These are phyloP conservation scores for Acacia melanoxylon DNA, from an alignment of 306 rosid species.

Conservation along the genomic window DNA sequence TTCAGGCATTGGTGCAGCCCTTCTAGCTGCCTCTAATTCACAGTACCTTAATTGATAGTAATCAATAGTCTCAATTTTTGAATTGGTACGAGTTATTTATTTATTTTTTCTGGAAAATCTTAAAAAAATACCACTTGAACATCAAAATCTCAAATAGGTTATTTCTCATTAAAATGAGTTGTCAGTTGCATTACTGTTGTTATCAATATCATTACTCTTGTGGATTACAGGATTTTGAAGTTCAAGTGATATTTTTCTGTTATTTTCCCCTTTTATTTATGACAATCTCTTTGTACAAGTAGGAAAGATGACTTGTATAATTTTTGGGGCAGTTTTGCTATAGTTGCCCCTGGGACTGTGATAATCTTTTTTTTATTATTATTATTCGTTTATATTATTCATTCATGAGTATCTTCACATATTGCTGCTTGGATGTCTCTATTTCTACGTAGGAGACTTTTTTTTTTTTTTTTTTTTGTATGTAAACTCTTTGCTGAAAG, in stretches of 20 bases:
- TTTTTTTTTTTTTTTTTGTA: not conserved
- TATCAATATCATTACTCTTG: too few species aligned
- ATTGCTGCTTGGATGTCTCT: not conserved
- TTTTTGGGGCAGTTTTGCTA: conserved; percentile 25
- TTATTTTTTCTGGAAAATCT: not conserved
- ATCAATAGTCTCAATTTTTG: conserved; percentile 26
- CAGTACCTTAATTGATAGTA: conserved; percentile 47
- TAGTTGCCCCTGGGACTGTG: not conserved
- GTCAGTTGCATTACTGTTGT: too few species aligned
- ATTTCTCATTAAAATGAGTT: too few species aligned
- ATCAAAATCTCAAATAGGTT: too few species aligned
- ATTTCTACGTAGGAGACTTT: conserved; percentile 8
- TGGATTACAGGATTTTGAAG: too few species aligned
- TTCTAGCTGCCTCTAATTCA: conserved; percentile 85
- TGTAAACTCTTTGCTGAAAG: conserved; percentile 13
- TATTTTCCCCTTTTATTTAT: not conserved
- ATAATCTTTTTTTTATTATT: not conserved
- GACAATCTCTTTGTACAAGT: conserved; percentile 8
- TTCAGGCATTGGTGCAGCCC: conserved; percentile 92
- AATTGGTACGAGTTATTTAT: conserved; percentile 24
- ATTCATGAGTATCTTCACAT: not conserved
- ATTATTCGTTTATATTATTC: not conserved
- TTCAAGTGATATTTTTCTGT: too few species aligned
- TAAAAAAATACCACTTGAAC: too few species aligned
- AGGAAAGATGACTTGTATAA: conserved; percentile 6